Base-by-base conservation (phyloP, 2,329 filamentous ascomycete species). In the Botrytis medusae region DNA sequence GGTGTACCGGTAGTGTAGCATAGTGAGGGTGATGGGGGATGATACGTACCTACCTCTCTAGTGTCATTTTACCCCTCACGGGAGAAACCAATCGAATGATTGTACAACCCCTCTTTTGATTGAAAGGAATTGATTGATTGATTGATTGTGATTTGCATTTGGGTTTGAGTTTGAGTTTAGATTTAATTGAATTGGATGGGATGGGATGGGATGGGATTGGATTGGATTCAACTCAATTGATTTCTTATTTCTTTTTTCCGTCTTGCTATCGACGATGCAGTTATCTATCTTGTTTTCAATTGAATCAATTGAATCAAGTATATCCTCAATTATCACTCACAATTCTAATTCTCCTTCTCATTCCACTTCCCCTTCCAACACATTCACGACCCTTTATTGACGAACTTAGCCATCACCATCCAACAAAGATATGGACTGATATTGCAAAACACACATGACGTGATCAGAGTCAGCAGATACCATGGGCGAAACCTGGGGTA, bases 401-500 rank as follows among this genome's bases (percentile, higher is more conserved):
- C 1, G 9, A 9, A 37, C 1, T 1, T 8, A 8, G 9, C 9
- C 37, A 37, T 7, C 37, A 9, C 37, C 37, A 37, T 8, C 1
- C 34, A 25, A 7, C 48, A n/a, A 51, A 51, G 32, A 1, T 20
- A 63, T 63, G 60, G 29, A 44, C 34, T 29, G 60, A 63, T 62
- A 10, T 29, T 9, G 34, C 37, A 10, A 63, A 20, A n/a, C 25
- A 29, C 8, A 37, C 25, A 67, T 65, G 63, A 65, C 44, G 63
- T 65, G 63, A 54, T 37, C 5, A 54, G 25, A 34, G 40, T 70
- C 68, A 70, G 68, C 68, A 60, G 68, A 70, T 70, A 20, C 7
- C 6, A 46, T 37, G 46, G 48, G 40, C 51, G 29, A 46, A 62
- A 61, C 44, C 69, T 61, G 69, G 57, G 57, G 69, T 61, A 71